These are phyloP conservation scores for Ligustrum vulgare DNA, from an alignment of 257 asterid species.

Conservation along the genomic window DNA sequence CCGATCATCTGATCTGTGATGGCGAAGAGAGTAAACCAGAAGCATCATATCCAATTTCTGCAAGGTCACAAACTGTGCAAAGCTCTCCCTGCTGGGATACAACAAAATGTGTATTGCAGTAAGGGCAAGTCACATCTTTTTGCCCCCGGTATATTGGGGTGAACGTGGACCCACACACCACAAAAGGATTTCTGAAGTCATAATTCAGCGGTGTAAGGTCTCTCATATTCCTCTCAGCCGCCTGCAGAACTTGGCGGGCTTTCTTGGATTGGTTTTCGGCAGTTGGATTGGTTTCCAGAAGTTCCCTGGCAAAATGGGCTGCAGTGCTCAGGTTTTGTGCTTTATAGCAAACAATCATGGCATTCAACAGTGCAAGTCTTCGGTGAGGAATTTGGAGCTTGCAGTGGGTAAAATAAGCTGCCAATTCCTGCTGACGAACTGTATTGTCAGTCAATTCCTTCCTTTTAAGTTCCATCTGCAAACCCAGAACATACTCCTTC, in stretches of 20 bases:
- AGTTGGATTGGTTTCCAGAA: constrained; percentile 74
- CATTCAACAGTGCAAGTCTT: constrained; percentile 67
- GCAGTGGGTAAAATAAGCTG: constrained; percentile 87
- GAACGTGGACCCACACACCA: constrained; percentile 78
- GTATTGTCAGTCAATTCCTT: constrained; percentile 66
- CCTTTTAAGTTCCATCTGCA: constrained; percentile 81
- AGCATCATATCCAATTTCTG: constrained; percentile 75
- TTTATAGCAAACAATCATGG: constrained; percentile 64
- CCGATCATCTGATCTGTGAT: constrained; percentile 58
- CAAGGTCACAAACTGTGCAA: constrained; percentile 75
- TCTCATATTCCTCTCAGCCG: constrained; percentile 74
- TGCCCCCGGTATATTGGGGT: constrained; percentile 85
- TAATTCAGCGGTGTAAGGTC: constrained; percentile 67
- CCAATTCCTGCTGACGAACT: constrained; percentile 80
- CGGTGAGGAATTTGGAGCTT: constrained; percentile 72
- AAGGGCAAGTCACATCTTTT: constrained; percentile 73
- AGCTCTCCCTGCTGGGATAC: constrained; percentile 64
- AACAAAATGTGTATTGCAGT: constrained; percentile 66
- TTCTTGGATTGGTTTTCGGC: constrained; percentile 52
- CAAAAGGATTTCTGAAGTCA: constrained; percentile 86
- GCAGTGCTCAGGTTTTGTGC: constrained; percentile 64
- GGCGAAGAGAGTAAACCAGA: constrained; percentile 85
- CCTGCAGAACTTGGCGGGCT: constrained; percentile 74
- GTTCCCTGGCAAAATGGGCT: constrained; percentile 72
- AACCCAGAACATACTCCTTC: constrained; percentile 69